Base-by-base conservation (phyloP, 176 grass and related monocot species). In the Stipa capillata region DNA sequence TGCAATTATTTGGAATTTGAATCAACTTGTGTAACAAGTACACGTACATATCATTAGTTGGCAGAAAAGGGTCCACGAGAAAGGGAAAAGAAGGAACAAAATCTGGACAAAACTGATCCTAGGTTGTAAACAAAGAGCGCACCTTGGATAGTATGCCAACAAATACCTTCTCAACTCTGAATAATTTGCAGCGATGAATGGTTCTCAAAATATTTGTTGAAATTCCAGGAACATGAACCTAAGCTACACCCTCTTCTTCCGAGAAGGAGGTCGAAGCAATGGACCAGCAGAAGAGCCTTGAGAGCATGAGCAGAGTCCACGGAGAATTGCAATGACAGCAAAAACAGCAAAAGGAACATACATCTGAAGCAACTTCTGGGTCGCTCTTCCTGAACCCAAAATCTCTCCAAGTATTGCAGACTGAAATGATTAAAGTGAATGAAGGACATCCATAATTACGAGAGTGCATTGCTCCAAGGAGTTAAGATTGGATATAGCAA, bases 361-460 rank as follows among this genome's bases (percentile, higher is more conserved):
- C 74, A 90, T 49, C 87, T 90, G 90, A 57, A 97, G 64, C 54
- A 97, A 41, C 65, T 78, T 88, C 7, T 87, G 64, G n/a, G 90
- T 90, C 68, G 85, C 85, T 67, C 59, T 89, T 24, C 79, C 93
- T 21, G 90, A 92, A 32, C 75, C 71, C 18, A 86, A 69, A 20
- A 97, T 24, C 43, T 97, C 90, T 10, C 85, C 81, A 62, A 97
- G 51, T 74, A 92, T 68, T 2, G 93, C 93, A 29, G 87, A 80
- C 90, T 92, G 85, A 66, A 88, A 88, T 24, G 4, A 31, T 85
- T 47, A 65, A 1, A 25, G 14, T 16, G 23, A 14, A 42, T 8
- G 7, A n/a, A n/a, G n/a, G n/a, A n/a, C n/a, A n/a, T n/a, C n/a
- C n/a, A n/a, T n/a, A n/a, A n/a, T n/a, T n/a, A n/a, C n/a, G n/a